Conservation (phyloP, 805 yeast species). For the Saccharomyces eubayanus region DNA sequence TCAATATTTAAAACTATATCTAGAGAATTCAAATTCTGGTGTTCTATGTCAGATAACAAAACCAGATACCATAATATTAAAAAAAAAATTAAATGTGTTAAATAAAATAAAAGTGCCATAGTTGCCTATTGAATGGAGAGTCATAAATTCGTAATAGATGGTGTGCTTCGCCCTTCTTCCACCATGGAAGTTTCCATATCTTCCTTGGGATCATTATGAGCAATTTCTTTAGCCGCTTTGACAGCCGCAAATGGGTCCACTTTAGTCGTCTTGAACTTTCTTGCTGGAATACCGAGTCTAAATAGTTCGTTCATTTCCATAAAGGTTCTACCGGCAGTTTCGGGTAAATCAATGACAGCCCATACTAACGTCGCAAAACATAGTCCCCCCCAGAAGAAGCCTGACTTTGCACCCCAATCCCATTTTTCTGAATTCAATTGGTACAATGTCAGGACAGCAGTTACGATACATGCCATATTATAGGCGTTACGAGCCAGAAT, state of each 20-base stretch:
- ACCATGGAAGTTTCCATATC: background rate
- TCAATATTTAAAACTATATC: background rate
- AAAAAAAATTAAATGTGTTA: background rate
- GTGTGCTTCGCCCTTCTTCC: background rate
- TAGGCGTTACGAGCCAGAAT: constrained; percentile 35
- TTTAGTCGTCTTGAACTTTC: constrained; percentile 36
- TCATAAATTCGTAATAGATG: background rate
- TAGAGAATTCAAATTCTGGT: too few species aligned
- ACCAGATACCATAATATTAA: background rate
- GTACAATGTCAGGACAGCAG: constrained; percentile 39
- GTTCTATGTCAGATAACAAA: background rate
- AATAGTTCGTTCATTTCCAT: constrained; percentile 55
- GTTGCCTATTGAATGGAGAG: background rate
- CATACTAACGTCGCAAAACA: constrained; percentile 31
- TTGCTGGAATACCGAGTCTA: constrained; percentile 36
- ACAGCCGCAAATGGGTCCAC: constrained; percentile 32
- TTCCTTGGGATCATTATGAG: background rate
- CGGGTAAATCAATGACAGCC: constrained; percentile 49
- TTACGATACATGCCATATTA: constrained; percentile 30
- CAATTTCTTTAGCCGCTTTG: background rate
- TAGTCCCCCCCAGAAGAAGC: constrained; percentile 39
- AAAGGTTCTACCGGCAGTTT: constrained; percentile 48
- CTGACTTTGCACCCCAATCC: constrained; percentile 44
- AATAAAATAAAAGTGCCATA: background rate
- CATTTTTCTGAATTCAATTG: constrained; percentile 42